Evolutionary conservation across 2,329 filamentous ascomycete species (phyloP).

Genomic region (Ramularia endophylla): DNA sequence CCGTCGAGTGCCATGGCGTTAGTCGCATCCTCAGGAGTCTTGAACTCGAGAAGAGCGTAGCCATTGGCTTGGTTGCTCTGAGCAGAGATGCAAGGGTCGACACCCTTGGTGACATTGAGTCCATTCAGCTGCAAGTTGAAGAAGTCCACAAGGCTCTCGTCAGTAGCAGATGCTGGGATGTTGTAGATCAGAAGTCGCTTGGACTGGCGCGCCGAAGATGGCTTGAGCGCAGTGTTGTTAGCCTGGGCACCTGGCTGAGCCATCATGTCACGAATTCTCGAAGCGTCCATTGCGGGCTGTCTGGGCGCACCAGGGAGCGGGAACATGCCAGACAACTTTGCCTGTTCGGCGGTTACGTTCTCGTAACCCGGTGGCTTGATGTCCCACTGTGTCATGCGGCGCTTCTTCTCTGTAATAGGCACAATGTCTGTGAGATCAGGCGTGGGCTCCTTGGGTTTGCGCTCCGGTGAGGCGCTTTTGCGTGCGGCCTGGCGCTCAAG

Average conservation of each 20-base stretch:
- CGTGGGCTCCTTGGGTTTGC: conserved; percentile 90
- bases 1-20: conserved; percentile 86
- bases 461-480: conserved; percentile 71
- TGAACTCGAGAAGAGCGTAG: conserved; percentile 90
- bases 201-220: conserved; percentile 86
- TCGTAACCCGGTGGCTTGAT: conserved; percentile 98
- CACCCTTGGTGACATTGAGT: conserved; percentile 80
- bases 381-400: conserved; percentile 97
- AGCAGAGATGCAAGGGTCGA: conserved; percentile 77
- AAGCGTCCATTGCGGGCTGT: conserved; percentile 92
- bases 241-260: conserved; percentile 71
- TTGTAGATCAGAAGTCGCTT: conserved; percentile 89
- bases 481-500: conserved; percentile 41
- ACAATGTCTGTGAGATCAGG: conserved; percentile 85
- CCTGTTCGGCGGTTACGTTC: conserved; percentile 95
- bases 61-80: conserved; percentile 72
- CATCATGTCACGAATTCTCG: conserved; percentile 91
- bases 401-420: conserved; percentile 78
- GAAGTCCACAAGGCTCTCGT: conserved; percentile 72
- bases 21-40: conserved; percentile 78
- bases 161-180: conserved; percentile 64
- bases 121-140: conserved; percentile 97
- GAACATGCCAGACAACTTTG: conserved; percentile 98
- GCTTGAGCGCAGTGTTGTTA: conserved; percentile 76
- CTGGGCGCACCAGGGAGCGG: conserved; percentile 90